Evolutionary conservation across 139 green algal species (phyloP).

Genomic region (Chlamydomonas asymmetrica): DNA sequence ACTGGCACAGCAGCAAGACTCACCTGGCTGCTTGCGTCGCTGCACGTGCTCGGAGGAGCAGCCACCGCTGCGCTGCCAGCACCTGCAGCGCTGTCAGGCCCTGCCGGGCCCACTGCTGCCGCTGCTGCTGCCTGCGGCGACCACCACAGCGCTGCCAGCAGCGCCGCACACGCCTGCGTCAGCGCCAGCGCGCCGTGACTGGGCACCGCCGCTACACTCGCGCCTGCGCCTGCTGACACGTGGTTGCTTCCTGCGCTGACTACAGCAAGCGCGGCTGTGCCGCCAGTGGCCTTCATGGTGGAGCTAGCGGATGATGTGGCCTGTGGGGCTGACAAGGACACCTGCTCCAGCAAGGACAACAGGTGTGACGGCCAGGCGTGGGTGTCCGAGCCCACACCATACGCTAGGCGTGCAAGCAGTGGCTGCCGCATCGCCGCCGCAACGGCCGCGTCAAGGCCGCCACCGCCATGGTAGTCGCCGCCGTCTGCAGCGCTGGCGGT

Average conservation of each 20-base stretch:
- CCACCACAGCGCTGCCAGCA: constrained; percentile 18
- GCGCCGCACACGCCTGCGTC: neutral
- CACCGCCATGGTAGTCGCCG: neutral
- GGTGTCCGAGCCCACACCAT: neutral
- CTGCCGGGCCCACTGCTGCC: too few relatives aligned
- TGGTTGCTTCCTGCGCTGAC: neutral
- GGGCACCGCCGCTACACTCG: neutral
- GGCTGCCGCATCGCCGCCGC: constrained; percentile 16
- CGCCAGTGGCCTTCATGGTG: too few relatives aligned
- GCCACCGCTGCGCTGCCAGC: neutral
- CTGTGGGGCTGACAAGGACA: neutral
- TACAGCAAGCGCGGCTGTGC: too few relatives aligned
- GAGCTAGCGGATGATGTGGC: neutral
- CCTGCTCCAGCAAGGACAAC: neutral
- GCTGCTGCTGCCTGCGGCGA: neutral
- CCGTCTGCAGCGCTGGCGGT: neutral
- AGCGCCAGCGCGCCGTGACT: constrained; percentile 24
- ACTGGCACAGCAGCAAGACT: too few relatives aligned
- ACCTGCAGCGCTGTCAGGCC: too few relatives aligned
- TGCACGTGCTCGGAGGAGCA: neutral
- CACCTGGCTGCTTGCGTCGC: too few relatives aligned
- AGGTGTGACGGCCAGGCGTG: constrained; percentile 19
- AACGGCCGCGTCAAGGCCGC: neutral
- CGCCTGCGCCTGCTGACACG: neutral
- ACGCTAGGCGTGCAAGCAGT: constrained; percentile 18